Evolutionary conservation across 2,329 filamentous ascomycete genomes (phyloP), one percentile per base, ranked within the genome.

Genomic region (Fusarium newnesense): DNA sequence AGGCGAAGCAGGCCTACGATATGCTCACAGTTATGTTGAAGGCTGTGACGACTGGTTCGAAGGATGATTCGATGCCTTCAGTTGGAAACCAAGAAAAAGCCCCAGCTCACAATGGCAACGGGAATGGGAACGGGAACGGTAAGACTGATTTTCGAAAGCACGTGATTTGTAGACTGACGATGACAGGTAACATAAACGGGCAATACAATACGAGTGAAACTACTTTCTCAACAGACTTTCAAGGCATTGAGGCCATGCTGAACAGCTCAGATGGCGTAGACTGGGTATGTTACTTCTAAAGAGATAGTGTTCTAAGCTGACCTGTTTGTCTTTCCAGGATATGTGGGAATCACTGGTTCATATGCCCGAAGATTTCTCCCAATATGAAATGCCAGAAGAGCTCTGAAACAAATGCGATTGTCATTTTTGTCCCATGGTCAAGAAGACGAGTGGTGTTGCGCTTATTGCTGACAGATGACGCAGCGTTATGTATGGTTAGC

Each of bases 21-120:
- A 64, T 76, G 61, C 68, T 75, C 0, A 65, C 73, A 0, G 67
- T 74, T 0, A 72, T 75, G 73, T 1, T 75, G 2, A 70, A 70
- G 2, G 72, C 67, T 7, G 49, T 75, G 0, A 58, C 69, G 0
- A 50, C 56, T 5, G 34, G 47, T 1, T 21, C 30, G 2, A 56
- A 60, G 6, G 40, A 36, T 1, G 15, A 57, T 18, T 15, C 37
- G 4, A 4, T 43, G 26, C 34, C 52, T 0, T 2, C 6, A 7
- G 8, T 19, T 39, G 3, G 3, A 11, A 30, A 37, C 7, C 12
- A 19, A 1, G 58, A 56, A 7, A 57, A 66, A 5, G 28, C 24
- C 3, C 32, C 28, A 4, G 9, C 34, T n/a, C 39, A 52, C 9
- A 56, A 43, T 11, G 43, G 56, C 19, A n/a, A 44, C 19, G 34